Conservation (phyloP, 345 rosid genomes). For the Bruguiera gymnorhiza region DNA sequence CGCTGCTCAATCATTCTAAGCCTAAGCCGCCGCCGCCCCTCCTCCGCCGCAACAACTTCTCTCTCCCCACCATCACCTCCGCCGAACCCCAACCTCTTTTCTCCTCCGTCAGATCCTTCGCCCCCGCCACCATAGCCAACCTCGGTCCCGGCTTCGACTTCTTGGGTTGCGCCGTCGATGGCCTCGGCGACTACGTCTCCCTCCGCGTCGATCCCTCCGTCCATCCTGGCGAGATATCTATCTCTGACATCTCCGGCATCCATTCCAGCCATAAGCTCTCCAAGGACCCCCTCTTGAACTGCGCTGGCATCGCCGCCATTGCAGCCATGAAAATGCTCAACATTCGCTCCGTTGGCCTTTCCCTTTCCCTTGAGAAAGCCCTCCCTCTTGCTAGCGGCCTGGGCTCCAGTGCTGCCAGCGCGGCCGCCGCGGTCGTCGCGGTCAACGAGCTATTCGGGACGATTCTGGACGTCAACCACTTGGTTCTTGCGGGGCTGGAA, state of each 20-base stretch:
- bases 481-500: constrained; percentile 75
- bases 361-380: constrained; percentile 68
- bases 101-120: constrained; percentile 75
- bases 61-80: constrained; percentile 38
- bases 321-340: constrained; percentile 78
- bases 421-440: constrained; percentile 88
- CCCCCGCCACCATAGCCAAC: constrained; percentile 87
- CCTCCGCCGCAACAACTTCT: constrained; percentile 43
- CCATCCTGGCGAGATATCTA: constrained; percentile 61
- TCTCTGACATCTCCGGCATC: constrained; percentile 56
- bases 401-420: constrained; percentile 88
- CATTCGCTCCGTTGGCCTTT: constrained; percentile 65
- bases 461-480: constrained; percentile 39
- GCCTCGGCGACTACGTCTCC: constrained; percentile 64
- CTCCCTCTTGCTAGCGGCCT: constrained; percentile 75
- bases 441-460: constrained; percentile 77
- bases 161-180: constrained; percentile 88
- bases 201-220: constrained; percentile 62
- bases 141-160: constrained; percentile 91
- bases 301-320: constrained; percentile 90
- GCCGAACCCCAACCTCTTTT: constrained; percentile 69
- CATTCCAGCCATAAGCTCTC: constrained; percentile 51
- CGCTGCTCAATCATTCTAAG: too few species aligned
- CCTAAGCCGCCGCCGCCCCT: too few species aligned
- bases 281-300: constrained; percentile 67